Evolutionary conservation across 495 filamentous ascomycete genomes (phyloP).

Genomic region (Schizothecium vesticola): DNA sequence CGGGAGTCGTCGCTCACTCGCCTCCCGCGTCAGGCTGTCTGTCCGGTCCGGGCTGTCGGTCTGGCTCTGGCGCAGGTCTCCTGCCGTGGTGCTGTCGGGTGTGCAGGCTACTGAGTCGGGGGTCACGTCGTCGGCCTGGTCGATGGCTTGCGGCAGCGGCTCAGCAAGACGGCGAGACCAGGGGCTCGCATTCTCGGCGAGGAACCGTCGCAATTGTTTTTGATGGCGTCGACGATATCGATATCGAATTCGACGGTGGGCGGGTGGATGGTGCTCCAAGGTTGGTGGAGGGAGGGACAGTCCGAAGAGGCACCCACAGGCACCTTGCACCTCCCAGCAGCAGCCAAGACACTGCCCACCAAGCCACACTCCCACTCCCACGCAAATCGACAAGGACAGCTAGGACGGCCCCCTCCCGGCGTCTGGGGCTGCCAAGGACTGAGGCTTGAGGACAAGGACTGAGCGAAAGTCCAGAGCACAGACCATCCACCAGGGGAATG

Average conservation of each 20-base stretch:
- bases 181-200: conserved; percentile 1
- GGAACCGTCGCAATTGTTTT: not conserved
- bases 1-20: not conserved
- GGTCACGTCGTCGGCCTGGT: not conserved
- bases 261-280: not conserved
- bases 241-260: not conserved
- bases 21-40: not conserved
- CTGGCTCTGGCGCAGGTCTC: not conserved
- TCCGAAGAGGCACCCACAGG: not conserved
- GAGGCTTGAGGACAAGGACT: not conserved
- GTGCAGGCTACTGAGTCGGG: not conserved
- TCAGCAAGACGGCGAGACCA: not conserved
- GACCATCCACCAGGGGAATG: not conserved
- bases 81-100: not conserved
- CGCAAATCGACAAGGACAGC: not conserved
- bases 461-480: not conserved
- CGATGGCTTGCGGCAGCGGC: not conserved
- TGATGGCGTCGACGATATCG: conserved; percentile 1
- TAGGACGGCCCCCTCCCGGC: not conserved
- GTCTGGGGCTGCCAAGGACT: not conserved
- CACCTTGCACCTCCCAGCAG: not conserved
- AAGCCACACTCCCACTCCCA: not conserved
- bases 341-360: not conserved
- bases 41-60: not conserved
- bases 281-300: not conserved